Conservation (phyloP, 345 rosid genomes). For the Eucalyptus guilfoylei region DNA sequence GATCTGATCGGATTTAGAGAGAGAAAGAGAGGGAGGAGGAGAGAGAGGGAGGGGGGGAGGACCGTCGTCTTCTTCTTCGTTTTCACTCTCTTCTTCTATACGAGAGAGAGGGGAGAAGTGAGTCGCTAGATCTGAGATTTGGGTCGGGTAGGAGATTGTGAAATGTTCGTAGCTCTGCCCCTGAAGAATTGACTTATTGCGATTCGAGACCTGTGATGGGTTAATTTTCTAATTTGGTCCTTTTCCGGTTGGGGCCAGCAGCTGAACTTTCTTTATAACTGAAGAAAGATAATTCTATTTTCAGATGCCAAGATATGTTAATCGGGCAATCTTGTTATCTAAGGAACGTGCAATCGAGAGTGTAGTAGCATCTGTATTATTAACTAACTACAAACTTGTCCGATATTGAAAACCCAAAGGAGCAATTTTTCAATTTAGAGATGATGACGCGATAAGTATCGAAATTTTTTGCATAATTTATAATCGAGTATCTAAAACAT, state of each 20-base stretch:
- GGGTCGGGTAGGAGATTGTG: not conserved
- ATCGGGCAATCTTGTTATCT: not conserved
- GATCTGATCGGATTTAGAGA: not conserved
- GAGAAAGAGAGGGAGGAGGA: not conserved
- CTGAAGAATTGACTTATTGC: not conserved
- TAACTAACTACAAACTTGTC: not conserved
- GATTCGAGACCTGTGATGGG: not conserved
- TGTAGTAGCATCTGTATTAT: not conserved
- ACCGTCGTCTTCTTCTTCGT: not conserved
- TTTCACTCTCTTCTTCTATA: not conserved
- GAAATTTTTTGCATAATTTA: not conserved
- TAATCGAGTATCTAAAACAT: not conserved
- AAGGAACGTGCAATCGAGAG: not conserved
- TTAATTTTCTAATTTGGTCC: not conserved
- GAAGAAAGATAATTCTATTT: not conserved
- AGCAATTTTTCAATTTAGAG: fast-evolving
- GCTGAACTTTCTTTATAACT: not conserved
- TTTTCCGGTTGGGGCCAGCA: not conserved
- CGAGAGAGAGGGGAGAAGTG: not conserved
- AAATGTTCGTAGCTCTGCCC: not conserved
- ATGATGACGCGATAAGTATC: fast-evolving
- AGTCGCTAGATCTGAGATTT: not conserved
- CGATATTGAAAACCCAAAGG: fast-evolving
- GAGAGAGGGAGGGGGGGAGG: not conserved
- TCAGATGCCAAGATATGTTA: not conserved